These are phyloP conservation scores for Aspergillus sp. DNA, from an alignment of 2,329 filamentous ascomycete species.

Conservation along the genomic window DNA sequence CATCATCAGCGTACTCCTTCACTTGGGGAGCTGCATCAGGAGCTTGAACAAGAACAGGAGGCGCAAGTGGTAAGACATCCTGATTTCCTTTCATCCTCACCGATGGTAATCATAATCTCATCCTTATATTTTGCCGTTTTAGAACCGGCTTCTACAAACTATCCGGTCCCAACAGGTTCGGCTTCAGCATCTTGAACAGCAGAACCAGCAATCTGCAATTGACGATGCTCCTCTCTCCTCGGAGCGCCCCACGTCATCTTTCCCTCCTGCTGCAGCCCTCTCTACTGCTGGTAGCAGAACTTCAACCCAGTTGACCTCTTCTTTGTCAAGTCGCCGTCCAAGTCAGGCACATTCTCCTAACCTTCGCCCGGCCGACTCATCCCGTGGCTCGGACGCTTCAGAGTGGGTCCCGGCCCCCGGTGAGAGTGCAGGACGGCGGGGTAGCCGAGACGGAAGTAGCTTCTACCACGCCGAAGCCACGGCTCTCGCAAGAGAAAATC, in stretches of 20 bases:
- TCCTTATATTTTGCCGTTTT: slow-evolving; percentile 8
- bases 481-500: slow-evolving; percentile 48
- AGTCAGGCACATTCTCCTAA: slow-evolving; percentile 40
- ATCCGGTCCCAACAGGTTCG: slow-evolving; percentile 50
- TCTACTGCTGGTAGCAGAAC: slow-evolving; percentile 32
- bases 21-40: slow-evolving; percentile 51
- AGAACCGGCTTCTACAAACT: slow-evolving; percentile 53
- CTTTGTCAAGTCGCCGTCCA: slow-evolving; percentile 36
- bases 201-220: slow-evolving; percentile 37
- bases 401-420: slow-evolving; percentile 29
- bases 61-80: slow-evolving; percentile 47
- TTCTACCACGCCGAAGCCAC: slow-evolving; percentile 51
- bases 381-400: slow-evolving; percentile 23
- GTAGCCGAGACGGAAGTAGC: slow-evolving; percentile 47
- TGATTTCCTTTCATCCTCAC: background rate
- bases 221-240: slow-evolving; percentile 46
- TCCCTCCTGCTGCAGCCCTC: slow-evolving; percentile 34
- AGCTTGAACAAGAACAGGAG: slow-evolving; percentile 53
- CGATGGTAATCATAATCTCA: background rate
- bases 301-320: slow-evolving; percentile 32
- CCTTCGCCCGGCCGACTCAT: slow-evolving; percentile 31
- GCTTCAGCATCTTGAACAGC: slow-evolving; percentile 41
- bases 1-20: slow-evolving; percentile 51
- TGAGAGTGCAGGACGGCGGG: slow-evolving; percentile 32
- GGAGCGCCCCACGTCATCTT: slow-evolving; percentile 39